Percentiles rank a stretch among this genome's conserved stretches.
These are phyloP conservation scores for Geotrichum phurueaensis DNA, from an alignment of 1,139 yeast species.

Conservation along the genomic window DNA sequence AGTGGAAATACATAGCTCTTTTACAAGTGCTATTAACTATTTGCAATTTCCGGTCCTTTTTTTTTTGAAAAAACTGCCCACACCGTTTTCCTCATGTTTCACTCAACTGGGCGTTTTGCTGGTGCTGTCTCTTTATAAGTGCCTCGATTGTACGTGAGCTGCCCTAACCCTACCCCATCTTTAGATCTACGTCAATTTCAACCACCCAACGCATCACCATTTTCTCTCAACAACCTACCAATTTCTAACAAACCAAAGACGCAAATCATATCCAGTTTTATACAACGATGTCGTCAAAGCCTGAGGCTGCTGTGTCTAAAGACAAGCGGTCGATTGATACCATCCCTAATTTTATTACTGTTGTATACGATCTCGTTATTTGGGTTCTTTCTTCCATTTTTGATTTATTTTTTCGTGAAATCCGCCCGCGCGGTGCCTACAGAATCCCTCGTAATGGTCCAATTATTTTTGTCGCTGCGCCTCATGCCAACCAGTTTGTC, in stretches of 20 bases:
- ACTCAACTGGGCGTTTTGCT: neutral
- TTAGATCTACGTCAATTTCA: neutral
- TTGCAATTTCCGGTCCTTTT: too few relatives aligned
- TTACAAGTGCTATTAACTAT: too few relatives aligned
- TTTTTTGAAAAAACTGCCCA: too few relatives aligned
- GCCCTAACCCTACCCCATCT: neutral
- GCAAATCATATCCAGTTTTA: neutral
- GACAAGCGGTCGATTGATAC: slow-evolving; percentile 21
- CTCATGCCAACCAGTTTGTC: slow-evolving; percentile 94
- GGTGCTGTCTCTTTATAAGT: neutral
- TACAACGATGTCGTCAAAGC: neutral
- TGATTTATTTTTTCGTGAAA: slow-evolving; percentile 75
- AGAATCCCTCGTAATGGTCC: slow-evolving; percentile 81
- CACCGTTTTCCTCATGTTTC: neutral
- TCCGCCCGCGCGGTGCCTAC: slow-evolving; percentile 85
- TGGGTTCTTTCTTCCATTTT: slow-evolving; percentile 40
- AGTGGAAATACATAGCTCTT: too few relatives aligned
- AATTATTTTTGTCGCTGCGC: slow-evolving; percentile 91
- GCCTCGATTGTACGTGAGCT: neutral
- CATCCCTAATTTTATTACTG: slow-evolving; percentile 20
- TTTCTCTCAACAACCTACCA: neutral
- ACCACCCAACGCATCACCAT: neutral
- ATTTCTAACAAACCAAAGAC: neutral
- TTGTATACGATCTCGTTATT: slow-evolving; percentile 36
- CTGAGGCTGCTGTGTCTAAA: neutral